These are phyloP conservation scores for Ballota nigra DNA, from an alignment of 257 asterid genomes.

Conservation along the genomic window DNA sequence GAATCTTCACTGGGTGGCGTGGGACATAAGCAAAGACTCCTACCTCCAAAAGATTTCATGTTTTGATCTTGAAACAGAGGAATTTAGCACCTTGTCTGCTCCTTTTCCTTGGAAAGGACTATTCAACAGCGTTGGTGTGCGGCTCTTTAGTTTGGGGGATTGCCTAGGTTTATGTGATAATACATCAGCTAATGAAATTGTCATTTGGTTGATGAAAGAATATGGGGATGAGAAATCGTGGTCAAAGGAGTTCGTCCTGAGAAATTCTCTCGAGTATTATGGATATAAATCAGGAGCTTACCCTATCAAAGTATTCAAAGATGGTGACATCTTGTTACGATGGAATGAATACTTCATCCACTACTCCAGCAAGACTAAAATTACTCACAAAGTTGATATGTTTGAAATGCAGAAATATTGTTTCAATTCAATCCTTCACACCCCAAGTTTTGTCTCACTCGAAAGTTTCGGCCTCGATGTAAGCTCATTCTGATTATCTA, in stretches of 20 bases:
- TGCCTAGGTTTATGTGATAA: constrained; percentile 29
- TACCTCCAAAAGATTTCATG: too few relatives aligned
- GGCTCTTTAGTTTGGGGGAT: constrained; percentile 7
- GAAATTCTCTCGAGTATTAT: too few relatives aligned
- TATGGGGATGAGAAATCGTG: too few relatives aligned
- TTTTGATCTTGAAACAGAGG: too few relatives aligned
- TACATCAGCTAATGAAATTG: constrained; percentile 19
- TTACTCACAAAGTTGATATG: not conserved
- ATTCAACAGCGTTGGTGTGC: too few relatives aligned
- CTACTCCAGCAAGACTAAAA: constrained; percentile 19
- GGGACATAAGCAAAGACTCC: too few relatives aligned
- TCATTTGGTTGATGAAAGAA: too few relatives aligned
- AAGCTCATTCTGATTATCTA: too few relatives aligned
- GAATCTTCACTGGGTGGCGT: too few relatives aligned
- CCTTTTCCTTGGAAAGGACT: not conserved
- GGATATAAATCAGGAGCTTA: too few relatives aligned
- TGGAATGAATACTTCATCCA: constrained; percentile 27
- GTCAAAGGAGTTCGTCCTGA: too few relatives aligned
- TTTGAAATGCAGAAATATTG: too few relatives aligned
- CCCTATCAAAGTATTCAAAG: constrained; percentile 27
- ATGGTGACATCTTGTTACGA: not conserved
- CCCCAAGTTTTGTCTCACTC: not conserved
- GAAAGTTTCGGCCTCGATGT: not conserved
- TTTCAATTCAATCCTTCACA: not conserved
- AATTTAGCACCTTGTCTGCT: constrained; percentile 36